Percentiles rank a stretch among this genome's conserved stretches.
phyloP scores from a whole-genome alignment of 2,329 filamentous ascomycete species.

The Alternaria triticina region DNA sequence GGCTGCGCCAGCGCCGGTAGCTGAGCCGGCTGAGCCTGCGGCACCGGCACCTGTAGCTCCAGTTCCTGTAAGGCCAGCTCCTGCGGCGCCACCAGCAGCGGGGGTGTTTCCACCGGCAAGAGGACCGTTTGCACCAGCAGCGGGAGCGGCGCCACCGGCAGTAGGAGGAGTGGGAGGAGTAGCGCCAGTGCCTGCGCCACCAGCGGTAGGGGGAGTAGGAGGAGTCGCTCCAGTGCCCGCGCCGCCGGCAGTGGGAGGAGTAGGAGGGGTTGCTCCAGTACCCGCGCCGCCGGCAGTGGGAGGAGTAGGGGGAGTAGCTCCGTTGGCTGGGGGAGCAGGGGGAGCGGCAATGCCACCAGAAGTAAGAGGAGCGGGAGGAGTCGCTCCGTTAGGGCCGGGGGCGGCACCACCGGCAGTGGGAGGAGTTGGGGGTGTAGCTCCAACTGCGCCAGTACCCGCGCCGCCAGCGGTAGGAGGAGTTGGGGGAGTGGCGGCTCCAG shows the following conservation, averaged over 20 bases:
- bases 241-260: background rate
- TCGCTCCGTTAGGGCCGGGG: background rate
- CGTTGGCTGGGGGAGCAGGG: background rate
- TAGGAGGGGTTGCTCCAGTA: background rate
- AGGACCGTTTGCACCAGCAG: background rate
- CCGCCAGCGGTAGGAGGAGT: background rate
- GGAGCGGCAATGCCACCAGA: background rate
- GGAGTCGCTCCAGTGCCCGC: background rate
- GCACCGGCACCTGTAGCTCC: background rate
- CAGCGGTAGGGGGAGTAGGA: background rate
- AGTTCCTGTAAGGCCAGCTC: conserved; percentile 1
- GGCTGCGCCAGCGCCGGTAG: background rate
- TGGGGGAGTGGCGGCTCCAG: background rate
- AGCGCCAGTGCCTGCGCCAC: background rate
- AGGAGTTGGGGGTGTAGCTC: background rate
- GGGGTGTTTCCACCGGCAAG: background rate
- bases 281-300: background rate
- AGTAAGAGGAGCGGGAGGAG: background rate
- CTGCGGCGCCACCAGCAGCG: background rate
- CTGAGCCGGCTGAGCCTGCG: background rate
- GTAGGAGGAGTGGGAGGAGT: background rate
- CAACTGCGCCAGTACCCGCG: background rate
- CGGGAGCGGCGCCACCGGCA: background rate
- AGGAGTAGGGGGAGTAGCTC: background rate
- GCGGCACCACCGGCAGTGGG: background rate